These are phyloP conservation scores for Trichophyton mentagrophytes DNA, from an alignment of 2,329 filamentous ascomycete species.

Conservation along the genomic window DNA sequence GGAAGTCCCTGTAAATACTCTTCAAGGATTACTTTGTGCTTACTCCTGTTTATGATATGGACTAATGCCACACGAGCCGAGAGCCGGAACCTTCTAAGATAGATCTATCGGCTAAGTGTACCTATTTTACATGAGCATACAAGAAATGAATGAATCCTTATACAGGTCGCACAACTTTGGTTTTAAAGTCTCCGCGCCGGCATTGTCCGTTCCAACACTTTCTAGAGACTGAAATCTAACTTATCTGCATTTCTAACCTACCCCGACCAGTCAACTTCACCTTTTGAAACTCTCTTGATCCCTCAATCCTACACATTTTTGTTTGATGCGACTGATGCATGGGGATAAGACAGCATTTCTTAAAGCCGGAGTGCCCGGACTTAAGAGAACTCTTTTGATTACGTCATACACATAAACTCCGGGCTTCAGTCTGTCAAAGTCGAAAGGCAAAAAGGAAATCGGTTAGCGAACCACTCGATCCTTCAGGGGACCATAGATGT, in stretches of 20 bases:
- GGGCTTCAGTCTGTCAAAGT: not conserved
- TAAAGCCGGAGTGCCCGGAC: not conserved
- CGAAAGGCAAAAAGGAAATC: no score
- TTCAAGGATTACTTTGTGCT: not conserved
- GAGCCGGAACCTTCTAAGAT: not conserved
- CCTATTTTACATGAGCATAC: not conserved
- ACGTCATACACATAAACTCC: not conserved
- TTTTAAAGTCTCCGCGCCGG: not conserved
- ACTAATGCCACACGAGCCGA: not conserved
- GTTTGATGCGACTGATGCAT: no score
- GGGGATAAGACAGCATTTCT: not conserved
- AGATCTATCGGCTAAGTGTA: not conserved
- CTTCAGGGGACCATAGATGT: not conserved
- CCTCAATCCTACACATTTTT: no score
- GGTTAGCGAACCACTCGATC: not conserved
- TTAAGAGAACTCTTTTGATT: not conserved
- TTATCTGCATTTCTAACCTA: no score
- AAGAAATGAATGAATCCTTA: not conserved
- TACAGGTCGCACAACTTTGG: not conserved
- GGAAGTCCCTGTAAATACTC: conserved; percentile 60
- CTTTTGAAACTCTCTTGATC: no score
- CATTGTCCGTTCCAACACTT: not conserved
- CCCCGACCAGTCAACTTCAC: no score
- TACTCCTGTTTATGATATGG: not conserved
- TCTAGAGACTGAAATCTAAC: not conserved